Evolutionary conservation across 345 rosid genomes (phyloP).

Genomic region (Noccaea bulbosa): DNA sequence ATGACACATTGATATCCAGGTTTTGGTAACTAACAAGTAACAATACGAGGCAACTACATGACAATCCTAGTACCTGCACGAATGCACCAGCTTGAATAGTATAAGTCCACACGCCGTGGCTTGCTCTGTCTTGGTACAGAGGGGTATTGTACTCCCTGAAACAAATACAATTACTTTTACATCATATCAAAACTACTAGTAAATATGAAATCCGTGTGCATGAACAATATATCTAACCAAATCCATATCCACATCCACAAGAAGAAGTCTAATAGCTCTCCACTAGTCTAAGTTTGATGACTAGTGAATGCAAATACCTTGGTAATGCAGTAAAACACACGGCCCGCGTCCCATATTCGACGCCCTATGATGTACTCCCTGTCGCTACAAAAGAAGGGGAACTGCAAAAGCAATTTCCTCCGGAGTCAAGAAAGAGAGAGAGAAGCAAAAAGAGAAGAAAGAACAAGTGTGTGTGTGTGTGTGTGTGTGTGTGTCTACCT

Average conservation of each 20-base stretch:
- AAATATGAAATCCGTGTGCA: neutral
- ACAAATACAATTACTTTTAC: slow-evolving; percentile 17
- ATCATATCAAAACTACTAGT: too few relatives aligned
- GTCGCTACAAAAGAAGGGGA: slow-evolving; percentile 98
- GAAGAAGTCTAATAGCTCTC: neutral
- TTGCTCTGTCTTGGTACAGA: slow-evolving; percentile 74
- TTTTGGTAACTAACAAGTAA: neutral
- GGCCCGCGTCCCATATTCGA: slow-evolving; percentile 90
- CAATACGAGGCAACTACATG: slow-evolving; percentile 3
- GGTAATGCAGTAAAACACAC: slow-evolving; percentile 78
- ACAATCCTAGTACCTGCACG: slow-evolving; percentile 69
- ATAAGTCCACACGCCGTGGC: slow-evolving; percentile 88
- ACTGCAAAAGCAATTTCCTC: slow-evolving; percentile 51
- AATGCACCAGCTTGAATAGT: slow-evolving; percentile 94
- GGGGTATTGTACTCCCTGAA: slow-evolving; percentile 77
- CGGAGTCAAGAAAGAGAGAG: slow-evolving; percentile 14
- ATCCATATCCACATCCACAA: neutral
- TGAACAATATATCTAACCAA: slow-evolving; percentile 15
- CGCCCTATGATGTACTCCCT: slow-evolving; percentile 95
- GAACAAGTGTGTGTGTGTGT: too few relatives aligned
- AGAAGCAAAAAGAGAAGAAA: slow-evolving; percentile 20
- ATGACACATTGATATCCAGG: neutral
- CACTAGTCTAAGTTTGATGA: neutral
- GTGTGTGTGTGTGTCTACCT: slow-evolving; percentile 60
- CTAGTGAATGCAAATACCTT: slow-evolving; percentile 57